These are phyloP conservation scores for Heimioporus sp. DNA, from an alignment of 768 basidiomycete genomes.

Conservation along the genomic window DNA sequence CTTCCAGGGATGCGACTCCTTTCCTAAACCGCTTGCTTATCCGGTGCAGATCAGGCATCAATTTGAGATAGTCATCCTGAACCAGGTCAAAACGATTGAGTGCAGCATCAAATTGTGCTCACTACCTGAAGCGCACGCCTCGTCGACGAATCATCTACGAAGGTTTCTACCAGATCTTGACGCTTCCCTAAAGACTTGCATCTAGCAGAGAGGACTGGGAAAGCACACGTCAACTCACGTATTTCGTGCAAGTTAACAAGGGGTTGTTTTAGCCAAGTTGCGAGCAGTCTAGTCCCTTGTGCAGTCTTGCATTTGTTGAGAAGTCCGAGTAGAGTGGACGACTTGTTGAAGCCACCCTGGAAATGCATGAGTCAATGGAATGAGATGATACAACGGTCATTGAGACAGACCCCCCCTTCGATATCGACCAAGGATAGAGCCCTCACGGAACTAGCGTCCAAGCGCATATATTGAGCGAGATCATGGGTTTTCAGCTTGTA, in stretches of 20 bases:
- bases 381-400: not conserved
- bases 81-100: conserved; percentile 3
- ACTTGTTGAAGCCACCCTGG: conserved; percentile 66
- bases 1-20: conserved; percentile 80
- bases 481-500: conserved; percentile 87
- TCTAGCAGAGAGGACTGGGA: not conserved
- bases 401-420: conserved; percentile 39
- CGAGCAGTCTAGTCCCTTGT: conserved; percentile 85
- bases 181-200: conserved; percentile 57
- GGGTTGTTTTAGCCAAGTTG: conserved; percentile 95
- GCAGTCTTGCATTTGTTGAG: conserved; percentile 96
- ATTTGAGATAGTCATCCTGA: conserved; percentile 83
- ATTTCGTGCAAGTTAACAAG: conserved; percentile 93
- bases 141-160: conserved; percentile 74
- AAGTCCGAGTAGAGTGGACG: conserved; percentile 83
- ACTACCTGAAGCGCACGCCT: conserved; percentile 71
- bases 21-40: conserved; percentile 91
- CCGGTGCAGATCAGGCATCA: conserved; percentile 92
- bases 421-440: conserved; percentile 85
- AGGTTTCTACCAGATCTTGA: conserved; percentile 84
- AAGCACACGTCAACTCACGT: conserved; percentile 44
- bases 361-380: not conserved
- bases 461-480: conserved; percentile 89
- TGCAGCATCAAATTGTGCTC: not conserved
- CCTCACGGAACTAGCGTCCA: conserved; percentile 91